phyloP scores from a whole-genome alignment of 352 stramenopile genomes.

The Aphanomyces astaci region DNA sequence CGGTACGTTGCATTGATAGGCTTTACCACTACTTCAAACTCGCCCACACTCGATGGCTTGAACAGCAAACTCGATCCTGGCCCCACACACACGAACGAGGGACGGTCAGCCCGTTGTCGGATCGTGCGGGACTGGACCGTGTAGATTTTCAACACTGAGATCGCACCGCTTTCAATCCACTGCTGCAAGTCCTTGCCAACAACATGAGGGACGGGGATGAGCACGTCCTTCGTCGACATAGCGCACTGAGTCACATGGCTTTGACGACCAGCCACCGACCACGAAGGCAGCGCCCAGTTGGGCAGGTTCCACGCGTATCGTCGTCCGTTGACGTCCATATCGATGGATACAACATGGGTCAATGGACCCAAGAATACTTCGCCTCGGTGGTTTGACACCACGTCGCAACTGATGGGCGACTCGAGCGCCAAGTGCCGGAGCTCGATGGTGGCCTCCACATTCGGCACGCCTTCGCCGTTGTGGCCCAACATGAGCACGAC shows the following conservation, averaged over 20 bases:
- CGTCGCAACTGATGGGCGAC: conserved; percentile 11
- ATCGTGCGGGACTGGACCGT: background rate
- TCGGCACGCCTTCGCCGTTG: conserved; percentile 39
- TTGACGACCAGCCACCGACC: conserved; percentile 18
- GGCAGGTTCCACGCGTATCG: conserved; percentile 40
- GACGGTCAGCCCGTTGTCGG: background rate
- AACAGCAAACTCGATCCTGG: conserved; percentile 1
- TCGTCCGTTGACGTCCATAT: conserved; percentile 21
- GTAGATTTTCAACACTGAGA: background rate
- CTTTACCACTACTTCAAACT: background rate
- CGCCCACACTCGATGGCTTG: background rate
- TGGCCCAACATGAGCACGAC: conserved; percentile 36
- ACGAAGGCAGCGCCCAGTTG: background rate
- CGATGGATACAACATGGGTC: conserved; percentile 23
- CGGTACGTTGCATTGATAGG: background rate
- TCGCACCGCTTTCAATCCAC: conserved; percentile 28
- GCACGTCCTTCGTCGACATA: conserved; percentile 26
- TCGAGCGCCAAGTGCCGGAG: conserved; percentile 31
- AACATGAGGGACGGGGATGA: conserved; percentile 32
- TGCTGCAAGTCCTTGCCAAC: conserved; percentile 27
- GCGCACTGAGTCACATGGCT: conserved; percentile 29
- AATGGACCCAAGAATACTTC: conserved; percentile 39
- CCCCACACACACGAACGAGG: background rate
- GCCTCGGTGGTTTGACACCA: conserved; percentile 32
- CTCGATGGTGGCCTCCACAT: conserved; percentile 25